Evolutionary conservation across 495 filamentous ascomycete species (phyloP), one percentile per base, ranked within the genome.

Genomic region (Stereocaulon alpinum): DNA sequence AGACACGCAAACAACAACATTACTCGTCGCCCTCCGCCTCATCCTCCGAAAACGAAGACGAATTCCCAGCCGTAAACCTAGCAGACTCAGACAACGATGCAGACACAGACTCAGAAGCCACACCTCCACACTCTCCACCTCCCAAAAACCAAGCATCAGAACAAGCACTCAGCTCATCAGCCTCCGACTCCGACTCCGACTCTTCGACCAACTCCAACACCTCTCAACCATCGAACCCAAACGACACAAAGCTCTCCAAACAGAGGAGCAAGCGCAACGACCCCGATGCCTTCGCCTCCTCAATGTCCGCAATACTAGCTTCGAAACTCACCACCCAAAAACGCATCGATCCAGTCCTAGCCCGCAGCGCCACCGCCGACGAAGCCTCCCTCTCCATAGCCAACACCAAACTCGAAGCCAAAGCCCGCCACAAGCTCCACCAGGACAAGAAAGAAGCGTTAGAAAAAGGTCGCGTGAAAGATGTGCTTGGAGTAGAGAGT

Each of bases 291-390:
- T 96, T 98, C 74, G 87, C 91, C 9, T 91, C 83, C 24, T 92
- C 90, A 42, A 93, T 98, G 67, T 83, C 85, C 64, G 90, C 90
- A 67, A 97, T 98, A 73, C 79, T 98, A 22, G 77, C 80, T 34
- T 87, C 87, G 56, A 97, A 97, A 73, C 77, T 97, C 3, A 84
- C 91, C 0, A 83, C 80, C 9, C 79, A 85, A 15, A 85, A 87
- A 60, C 87, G 91, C 20, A 76, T 81, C 44, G 94, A 98, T 66
- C 94, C 93, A 0, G 87, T 97, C 29, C 80, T 98, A 12, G 86
- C 91, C 6, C 86, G 93, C 65, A 87, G 83, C 70, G 78, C 76
- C 47, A 73, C 75, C 32, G 89, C 90, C 0, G 78, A 83, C 4
- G 80, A 86, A 50, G 80, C 83, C 0, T 79, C 79, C 51, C 78